Evolutionary conservation across 2,329 filamentous ascomycete species (phyloP).

Genomic region (Fonsecaea erecta): DNA sequence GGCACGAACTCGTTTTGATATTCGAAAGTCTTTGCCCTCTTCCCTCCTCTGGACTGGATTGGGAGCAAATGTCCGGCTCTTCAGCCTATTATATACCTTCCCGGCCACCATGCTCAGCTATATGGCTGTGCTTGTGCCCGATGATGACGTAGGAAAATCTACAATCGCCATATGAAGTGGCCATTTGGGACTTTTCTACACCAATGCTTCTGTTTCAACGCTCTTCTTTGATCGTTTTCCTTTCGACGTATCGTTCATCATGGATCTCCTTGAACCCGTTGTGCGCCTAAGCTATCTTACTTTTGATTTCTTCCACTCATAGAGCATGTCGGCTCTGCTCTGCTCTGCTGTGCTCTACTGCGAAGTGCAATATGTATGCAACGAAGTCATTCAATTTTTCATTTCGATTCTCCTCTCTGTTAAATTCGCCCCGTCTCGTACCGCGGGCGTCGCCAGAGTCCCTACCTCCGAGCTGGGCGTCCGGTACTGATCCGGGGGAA

Average conservation of each 20-base stretch:
- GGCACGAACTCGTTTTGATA: constrained; percentile 3
- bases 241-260: neutral
- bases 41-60: neutral
- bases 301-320: too few species aligned
- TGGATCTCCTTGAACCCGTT: too few species aligned
- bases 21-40: constrained; percentile 17
- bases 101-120: neutral
- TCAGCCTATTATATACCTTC: constrained; percentile 26
- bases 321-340: too few species aligned
- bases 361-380: too few species aligned
- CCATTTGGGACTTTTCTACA: constrained; percentile 18
- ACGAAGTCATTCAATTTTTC: too few species aligned
- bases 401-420: too few species aligned
- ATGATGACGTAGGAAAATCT: constrained; percentile 16
- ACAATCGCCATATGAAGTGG: constrained; percentile 23
- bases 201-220: neutral
- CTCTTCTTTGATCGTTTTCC: neutral
- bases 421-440: too few species aligned
- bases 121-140: neutral
- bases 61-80: constrained; percentile 33
- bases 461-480: constrained; percentile 19
- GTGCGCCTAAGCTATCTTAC: too few species aligned
- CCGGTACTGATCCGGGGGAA: constrained; percentile 68
- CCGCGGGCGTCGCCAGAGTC: too few species aligned
- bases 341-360: too few species aligned